Base-by-base conservation (phyloP, 306 rosid species). In the Herpetospermum pedunculosum region DNA sequence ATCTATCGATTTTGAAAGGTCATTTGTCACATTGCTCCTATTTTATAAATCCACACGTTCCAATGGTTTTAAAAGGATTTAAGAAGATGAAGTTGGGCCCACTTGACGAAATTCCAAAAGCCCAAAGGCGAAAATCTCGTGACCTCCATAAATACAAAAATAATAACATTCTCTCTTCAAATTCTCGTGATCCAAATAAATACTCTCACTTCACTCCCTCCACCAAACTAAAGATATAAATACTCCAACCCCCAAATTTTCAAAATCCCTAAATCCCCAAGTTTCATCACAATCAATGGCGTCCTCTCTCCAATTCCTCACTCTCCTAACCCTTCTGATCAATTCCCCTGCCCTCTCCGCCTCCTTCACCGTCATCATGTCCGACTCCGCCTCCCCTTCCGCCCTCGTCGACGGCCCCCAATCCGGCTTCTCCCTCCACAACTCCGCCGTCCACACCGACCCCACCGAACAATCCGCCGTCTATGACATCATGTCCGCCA, bases 401-500 rank as follows among this genome's bases (percentile, higher is more conserved):
- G 60, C 83, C 4, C 81, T 93, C 0, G 68, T 91, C 0, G 96
- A 91, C 2, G 96, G 91, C 4, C 96, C 97, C 0, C 97, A 92
- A 52, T 80, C 85, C 35, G 89, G 89, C 4, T 87, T 86, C 78
- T 85, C 96, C 77, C 79, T 78, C 77, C 83, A 79, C 62, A 88
- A 80, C 34, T 80, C 85, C 2, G 83, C 85, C 0, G 85, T 88
- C 2, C 84, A 84, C 69, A 91, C 98, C 12, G 92, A 94, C 47
- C 0, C 73, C 0, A 78, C 2, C 0, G 97, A 94, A 57, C 98
- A 91, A 77, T 87, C 87, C 57, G 97, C 95, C 0, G 92, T 94
- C 0, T 94, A 94, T 15, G 84, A 91, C 76, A 81, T 94, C 81
- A 91, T 94, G 98, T 74, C 81, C 14, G 97, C 96, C 67, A 94